Conservation (phyloP, 768 basidiomycete genomes). For the Podaxis sp. region DNA sequence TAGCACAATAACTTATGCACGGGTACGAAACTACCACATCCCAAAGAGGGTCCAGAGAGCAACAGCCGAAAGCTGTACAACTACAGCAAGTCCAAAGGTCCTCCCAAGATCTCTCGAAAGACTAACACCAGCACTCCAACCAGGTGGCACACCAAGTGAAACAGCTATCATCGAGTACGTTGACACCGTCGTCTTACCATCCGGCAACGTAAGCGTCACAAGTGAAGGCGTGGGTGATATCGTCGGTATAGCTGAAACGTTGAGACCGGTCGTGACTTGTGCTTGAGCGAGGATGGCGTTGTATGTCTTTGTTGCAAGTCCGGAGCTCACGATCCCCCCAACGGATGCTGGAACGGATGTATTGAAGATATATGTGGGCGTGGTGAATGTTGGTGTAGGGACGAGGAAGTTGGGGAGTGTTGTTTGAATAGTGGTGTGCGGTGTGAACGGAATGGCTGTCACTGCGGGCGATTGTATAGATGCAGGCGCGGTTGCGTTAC, state of each 20-base stretch:
- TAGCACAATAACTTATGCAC: not conserved
- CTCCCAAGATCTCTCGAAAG: not conserved
- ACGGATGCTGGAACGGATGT: slow-evolving; percentile 55
- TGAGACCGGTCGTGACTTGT: slow-evolving; percentile 31
- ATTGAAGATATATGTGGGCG: slow-evolving; percentile 69
- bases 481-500: slow-evolving; percentile 26
- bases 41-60: slow-evolving; percentile 2
- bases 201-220: slow-evolving; percentile 57
- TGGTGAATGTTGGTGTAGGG: slow-evolving; percentile 61
- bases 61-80: not conserved
- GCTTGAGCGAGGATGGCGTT: slow-evolving; percentile 47
- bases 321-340: slow-evolving; percentile 57
- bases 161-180: slow-evolving; percentile 44
- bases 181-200: slow-evolving; percentile 55
- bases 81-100: not conserved
- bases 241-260: slow-evolving; percentile 56
- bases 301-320: slow-evolving; percentile 75
- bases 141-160: slow-evolving; percentile 65
- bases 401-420: slow-evolving; percentile 72
- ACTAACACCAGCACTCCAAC: slow-evolving; percentile 36
- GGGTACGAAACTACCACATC: not conserved
- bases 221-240: slow-evolving; percentile 51
- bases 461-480: not conserved
- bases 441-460: slow-evolving; percentile 22
- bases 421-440: slow-evolving; percentile 59